Evolutionary conservation across 768 basidiomycete genomes (phyloP).

Genomic region (Suillus luteus): DNA sequence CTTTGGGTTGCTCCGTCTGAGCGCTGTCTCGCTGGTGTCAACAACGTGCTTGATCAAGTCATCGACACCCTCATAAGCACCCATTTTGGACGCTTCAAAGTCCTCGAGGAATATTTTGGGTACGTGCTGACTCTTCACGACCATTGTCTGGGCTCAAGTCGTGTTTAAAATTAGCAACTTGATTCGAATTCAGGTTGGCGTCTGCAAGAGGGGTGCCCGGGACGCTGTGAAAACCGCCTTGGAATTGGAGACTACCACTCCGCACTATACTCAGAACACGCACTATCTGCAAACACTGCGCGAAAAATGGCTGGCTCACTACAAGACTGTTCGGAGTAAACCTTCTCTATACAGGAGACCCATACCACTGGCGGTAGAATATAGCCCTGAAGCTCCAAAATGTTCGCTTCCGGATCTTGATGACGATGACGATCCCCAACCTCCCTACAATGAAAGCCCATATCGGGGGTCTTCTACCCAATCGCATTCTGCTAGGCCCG

Average conservation of each 20-base stretch:
- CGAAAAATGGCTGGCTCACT: slow-evolving; percentile 21
- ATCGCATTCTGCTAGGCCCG: no score
- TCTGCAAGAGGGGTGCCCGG: slow-evolving; percentile 25
- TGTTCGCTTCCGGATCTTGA: no score
- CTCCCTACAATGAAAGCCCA: no score
- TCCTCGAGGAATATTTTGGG: slow-evolving; percentile 39
- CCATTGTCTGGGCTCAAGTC: slow-evolving; percentile 10
- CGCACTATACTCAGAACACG: slow-evolving; percentile 38
- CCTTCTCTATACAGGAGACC: background rate
- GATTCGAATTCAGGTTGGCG: slow-evolving; percentile 31
- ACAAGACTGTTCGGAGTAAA: slow-evolving; percentile 16
- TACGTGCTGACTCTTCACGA: slow-evolving; percentile 24
- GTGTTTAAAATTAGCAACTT: slow-evolving; percentile 25
- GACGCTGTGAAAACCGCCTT: slow-evolving; percentile 36
- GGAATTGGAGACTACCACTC: slow-evolving; percentile 37
- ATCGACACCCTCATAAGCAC: slow-evolving; percentile 30
- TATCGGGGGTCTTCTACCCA: no score
- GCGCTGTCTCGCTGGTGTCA: slow-evolving; percentile 37
- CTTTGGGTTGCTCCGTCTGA: slow-evolving; percentile 34
- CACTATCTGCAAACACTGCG: slow-evolving; percentile 17
- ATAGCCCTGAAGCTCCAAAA: no score
- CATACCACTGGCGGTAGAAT: no score
- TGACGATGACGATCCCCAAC: no score
- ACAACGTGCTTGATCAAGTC: slow-evolving; percentile 33
- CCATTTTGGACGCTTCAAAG: slow-evolving; percentile 44